A percentile compares a stretch with the other conserved stretches of the same genome.
Evolutionary conservation across 2,329 filamentous ascomycete species (phyloP).

Genomic region (Fusarium marasasianum): DNA sequence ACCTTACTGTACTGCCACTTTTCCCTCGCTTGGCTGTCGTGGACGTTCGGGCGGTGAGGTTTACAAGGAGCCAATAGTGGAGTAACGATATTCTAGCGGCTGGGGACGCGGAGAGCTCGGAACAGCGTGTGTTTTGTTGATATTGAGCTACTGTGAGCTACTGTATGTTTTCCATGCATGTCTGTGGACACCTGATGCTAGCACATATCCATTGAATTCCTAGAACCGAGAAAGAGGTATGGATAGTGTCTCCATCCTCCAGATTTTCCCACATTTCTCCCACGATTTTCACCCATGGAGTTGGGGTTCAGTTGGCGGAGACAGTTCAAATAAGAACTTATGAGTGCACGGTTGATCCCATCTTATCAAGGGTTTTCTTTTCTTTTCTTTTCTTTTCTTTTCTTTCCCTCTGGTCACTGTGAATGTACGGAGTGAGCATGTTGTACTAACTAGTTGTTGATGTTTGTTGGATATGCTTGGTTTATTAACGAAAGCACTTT

Average conservation of each 20-base stretch:
- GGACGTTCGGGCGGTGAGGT: slow-evolving; percentile 34
- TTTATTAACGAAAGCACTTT: background rate
- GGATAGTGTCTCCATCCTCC: slow-evolving; percentile 1
- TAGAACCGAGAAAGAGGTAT: slow-evolving; percentile 13
- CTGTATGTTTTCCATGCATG: slow-evolving; percentile 20
- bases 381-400: background rate
- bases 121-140: background rate
- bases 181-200: slow-evolving; percentile 32
- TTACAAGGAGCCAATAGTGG: slow-evolving; percentile 38
- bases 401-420: background rate
- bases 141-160: slow-evolving; percentile 20
- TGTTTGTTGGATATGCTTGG: background rate
- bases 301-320: background rate
- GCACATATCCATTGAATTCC: background rate
- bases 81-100: slow-evolving; percentile 40
- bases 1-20: slow-evolving; percentile 19
- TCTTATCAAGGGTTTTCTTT: background rate
- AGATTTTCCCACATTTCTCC: slow-evolving; percentile 21
- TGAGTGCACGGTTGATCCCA: background rate
- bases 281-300: background rate
- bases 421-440: background rate
- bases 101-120: slow-evolving; percentile 33
- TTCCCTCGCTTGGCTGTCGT: slow-evolving; percentile 8
- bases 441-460: background rate
- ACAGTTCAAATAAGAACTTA: slow-evolving; percentile 1